Evolutionary conservation across 2,329 filamentous ascomycete genomes (phyloP).

Genomic region (Ceratocystis cacaofunesta): DNA sequence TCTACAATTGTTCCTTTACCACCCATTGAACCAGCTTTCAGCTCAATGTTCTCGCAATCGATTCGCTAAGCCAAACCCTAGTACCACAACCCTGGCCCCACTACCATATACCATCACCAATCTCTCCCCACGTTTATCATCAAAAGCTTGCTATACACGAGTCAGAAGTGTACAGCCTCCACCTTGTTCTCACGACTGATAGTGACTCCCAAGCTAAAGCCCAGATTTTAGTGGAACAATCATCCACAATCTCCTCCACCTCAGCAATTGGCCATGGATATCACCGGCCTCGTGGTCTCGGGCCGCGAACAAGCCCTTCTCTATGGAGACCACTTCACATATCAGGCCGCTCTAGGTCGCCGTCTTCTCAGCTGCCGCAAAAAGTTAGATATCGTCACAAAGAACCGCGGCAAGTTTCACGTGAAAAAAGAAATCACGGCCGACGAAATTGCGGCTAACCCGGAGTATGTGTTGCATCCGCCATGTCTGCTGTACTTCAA

Average conservation of each 20-base stretch:
- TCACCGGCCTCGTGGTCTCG: conserved; percentile 69
- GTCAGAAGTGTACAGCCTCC: too few species aligned
- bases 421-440: conserved; percentile 56
- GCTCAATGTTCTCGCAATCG: too few species aligned
- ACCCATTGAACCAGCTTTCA: too few species aligned
- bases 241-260: background rate
- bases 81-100: background rate
- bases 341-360: conserved; percentile 64
- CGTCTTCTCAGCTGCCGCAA: conserved; percentile 70
- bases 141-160: too few species aligned
- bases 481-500: background rate
- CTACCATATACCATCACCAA: background rate
- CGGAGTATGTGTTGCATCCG: conserved; percentile 44
- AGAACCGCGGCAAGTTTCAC: conserved; percentile 73
- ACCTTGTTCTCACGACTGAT: background rate
- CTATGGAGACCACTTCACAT: conserved; percentile 76
- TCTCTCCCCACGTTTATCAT: too few species aligned
- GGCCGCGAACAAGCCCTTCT: conserved; percentile 72
- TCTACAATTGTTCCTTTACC: too few species aligned
- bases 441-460: conserved; percentile 57
- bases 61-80: background rate
- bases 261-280: conserved; percentile 50
- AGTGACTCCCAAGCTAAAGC: background rate
- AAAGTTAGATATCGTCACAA: conserved; percentile 70
- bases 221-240: background rate